Evolutionary conservation across 371 early-diverging fungal species (phyloP).

Genomic region (Apophysomyces sp.): DNA sequence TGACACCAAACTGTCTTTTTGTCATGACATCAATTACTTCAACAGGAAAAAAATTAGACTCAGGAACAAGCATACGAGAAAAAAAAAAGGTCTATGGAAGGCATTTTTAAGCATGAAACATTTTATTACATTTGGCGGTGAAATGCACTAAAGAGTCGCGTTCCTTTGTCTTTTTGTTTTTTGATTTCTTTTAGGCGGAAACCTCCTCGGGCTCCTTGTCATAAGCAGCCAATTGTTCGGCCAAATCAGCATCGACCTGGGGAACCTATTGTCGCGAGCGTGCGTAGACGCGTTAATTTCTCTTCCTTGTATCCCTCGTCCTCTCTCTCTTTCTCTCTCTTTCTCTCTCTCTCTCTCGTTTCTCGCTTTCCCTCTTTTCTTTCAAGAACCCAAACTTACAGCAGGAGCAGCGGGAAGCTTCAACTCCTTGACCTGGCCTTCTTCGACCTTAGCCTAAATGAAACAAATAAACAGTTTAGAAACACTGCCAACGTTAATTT

Average conservation of each 20-base stretch:
- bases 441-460: conserved; percentile 39
- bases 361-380: not conserved
- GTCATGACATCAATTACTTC: not conserved
- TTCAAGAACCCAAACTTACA: no score
- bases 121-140: no score
- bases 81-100: not conserved
- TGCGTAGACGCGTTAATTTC: not conserved
- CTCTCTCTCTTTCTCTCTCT: no score
- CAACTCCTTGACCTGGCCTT: conserved; percentile 45
- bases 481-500: not conserved
- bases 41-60: not conserved
- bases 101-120: not conserved
- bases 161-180: conserved; percentile 17
- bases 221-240: conserved; percentile 48
- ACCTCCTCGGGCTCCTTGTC: conserved; percentile 48
- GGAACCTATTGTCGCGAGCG: conserved; percentile 28
- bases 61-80: not conserved
- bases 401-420: conserved; percentile 52
- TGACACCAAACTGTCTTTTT: not conserved
- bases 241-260: conserved; percentile 41
- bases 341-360: no score
- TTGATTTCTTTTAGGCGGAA: no score
- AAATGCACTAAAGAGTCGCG: no score
- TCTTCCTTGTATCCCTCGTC: no score
- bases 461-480: no score